These are phyloP conservation scores for Fusarium caatingaense DNA, from an alignment of 2,329 filamentous ascomycete genomes.

Conservation along the genomic window DNA sequence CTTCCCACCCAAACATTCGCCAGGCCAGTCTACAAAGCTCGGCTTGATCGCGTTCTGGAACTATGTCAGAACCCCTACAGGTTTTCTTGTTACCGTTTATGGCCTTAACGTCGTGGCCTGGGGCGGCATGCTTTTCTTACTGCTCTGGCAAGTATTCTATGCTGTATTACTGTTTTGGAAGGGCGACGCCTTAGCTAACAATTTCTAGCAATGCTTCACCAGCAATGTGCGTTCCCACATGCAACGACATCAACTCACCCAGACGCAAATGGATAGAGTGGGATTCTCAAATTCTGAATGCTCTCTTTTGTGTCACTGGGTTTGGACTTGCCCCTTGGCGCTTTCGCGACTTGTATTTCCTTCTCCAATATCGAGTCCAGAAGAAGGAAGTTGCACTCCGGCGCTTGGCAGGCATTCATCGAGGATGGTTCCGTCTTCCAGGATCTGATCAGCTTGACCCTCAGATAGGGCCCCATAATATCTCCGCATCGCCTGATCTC, in stretches of 20 bases:
- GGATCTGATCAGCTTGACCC: constrained; percentile 70
- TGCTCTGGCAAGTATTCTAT: constrained; percentile 72
- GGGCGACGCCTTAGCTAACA: constrained; percentile 12
- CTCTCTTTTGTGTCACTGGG: constrained; percentile 86
- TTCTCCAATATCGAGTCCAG: constrained; percentile 71
- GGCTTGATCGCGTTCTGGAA: constrained; percentile 73
- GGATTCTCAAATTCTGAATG: constrained; percentile 82
- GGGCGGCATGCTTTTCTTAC: constrained; percentile 90
- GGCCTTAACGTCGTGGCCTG: constrained; percentile 86
- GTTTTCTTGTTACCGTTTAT: constrained; percentile 83
- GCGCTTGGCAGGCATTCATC: constrained; percentile 78
- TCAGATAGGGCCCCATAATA: constrained; percentile 64
- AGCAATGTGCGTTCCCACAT: constrained; percentile 77
- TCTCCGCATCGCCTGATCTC: constrained; percentile 57
- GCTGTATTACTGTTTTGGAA: background rate
- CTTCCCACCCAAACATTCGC: constrained; percentile 71
- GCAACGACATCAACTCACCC: constrained; percentile 78
- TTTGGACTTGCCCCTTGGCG: constrained; percentile 89
- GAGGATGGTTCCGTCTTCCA: constrained; percentile 78
- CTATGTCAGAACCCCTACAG: constrained; percentile 79
- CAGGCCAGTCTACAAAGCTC: constrained; percentile 68
- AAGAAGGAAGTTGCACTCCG: constrained; percentile 69
- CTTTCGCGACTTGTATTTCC: constrained; percentile 81
- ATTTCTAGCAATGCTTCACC: constrained; percentile 56
- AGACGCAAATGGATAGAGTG: constrained; percentile 88